phyloP scores from a whole-genome alignment of 1,139 yeast genomes.

The Kazachstania sp. region DNA sequence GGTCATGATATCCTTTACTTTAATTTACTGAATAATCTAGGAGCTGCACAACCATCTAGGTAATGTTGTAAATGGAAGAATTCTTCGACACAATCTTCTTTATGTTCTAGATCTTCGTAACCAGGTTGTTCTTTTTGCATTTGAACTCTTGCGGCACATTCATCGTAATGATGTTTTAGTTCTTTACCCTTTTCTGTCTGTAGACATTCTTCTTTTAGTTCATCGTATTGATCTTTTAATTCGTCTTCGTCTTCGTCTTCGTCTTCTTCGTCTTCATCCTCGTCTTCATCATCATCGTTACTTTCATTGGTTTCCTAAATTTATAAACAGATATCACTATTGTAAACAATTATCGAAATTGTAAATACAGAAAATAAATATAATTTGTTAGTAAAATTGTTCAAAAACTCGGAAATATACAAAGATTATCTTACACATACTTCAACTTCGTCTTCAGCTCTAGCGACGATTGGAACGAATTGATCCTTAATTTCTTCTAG shows the following conservation, averaged over 20 bases:
- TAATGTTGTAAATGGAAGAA: constrained; percentile 96
- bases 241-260: constrained; percentile 79
- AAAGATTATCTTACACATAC: constrained; percentile 2
- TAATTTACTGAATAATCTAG: constrained; percentile 78
- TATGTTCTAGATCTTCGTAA: constrained; percentile 70
- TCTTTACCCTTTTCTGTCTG: constrained; percentile 62
- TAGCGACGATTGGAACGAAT: constrained; percentile 70
- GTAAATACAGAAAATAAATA: neutral
- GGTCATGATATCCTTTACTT: constrained; percentile 38
- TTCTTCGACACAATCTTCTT: constrained; percentile 97
- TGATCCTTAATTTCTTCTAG: constrained; percentile 73
- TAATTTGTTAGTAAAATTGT: neutral
- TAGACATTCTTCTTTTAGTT: constrained; percentile 59
- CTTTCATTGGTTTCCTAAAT: constrained; percentile 22
- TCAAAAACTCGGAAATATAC: neutral
- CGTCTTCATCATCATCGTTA: constrained; percentile 39
- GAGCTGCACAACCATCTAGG: constrained; percentile 86
- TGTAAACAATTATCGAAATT: neutral
- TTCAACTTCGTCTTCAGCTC: constrained; percentile 53
- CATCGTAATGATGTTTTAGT: constrained; percentile 81
- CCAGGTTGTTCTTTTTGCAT: constrained; percentile 76
- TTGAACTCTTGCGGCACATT: constrained; percentile 91
- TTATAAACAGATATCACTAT: neutral
- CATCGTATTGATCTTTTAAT: constrained; percentile 57
- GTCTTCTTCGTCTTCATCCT: constrained; percentile 62